Evolutionary conservation across 129 eudicot species (phyloP), one percentile per base, ranked within the genome.

Genomic region (Logfia minima): DNA sequence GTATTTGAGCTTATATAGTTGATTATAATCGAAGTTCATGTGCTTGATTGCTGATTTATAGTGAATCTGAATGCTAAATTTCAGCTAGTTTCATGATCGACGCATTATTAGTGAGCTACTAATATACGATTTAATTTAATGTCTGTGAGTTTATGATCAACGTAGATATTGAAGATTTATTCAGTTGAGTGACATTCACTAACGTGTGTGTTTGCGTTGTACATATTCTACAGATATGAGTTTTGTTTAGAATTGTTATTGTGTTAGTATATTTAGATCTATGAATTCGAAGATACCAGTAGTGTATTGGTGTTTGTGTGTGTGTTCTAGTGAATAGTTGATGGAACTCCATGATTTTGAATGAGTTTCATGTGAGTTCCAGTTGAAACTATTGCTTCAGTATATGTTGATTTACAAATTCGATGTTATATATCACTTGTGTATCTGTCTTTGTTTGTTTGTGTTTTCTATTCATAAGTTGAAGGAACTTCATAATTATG

Each of bases 131-230:
- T 67, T 26, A 62, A 37, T 59, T 75, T 74, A 23, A 13, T 41
- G 68, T 67, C 6, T 48, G 45, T 67, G 75, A 67, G 59, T 77
- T 67, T 21, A 77, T 23, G 80, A 24, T 35, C 28, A 51, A 67
- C 68, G 67, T 8, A 77, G 21, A 58, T 39, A 17, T 32, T 62
- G 32, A 39, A 35, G 43, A 39, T 14, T 17, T 26, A 61, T 75
- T 24, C 3, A 28, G 68, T 77, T 77, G 63, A 63, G 37, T 18
- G 22, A 34, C 45, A 71, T 65, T 32, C 41, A n/a, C 43, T 56
- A 8, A 48, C 59, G 34, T 2, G 41, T 68, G 75, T 66, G 23
- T 58, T 58, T 75, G 23, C 68, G n/a, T 39, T 26, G 58, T 67
- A 53, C 22, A n/a, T 18, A 59, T 24, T 35, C 24, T 34, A 65